A percentile compares a stretch with the other conserved stretches of the same genome.
Conservation (phyloP, 2,329 filamentous ascomycete species). For the Fusarium chaquense region DNA sequence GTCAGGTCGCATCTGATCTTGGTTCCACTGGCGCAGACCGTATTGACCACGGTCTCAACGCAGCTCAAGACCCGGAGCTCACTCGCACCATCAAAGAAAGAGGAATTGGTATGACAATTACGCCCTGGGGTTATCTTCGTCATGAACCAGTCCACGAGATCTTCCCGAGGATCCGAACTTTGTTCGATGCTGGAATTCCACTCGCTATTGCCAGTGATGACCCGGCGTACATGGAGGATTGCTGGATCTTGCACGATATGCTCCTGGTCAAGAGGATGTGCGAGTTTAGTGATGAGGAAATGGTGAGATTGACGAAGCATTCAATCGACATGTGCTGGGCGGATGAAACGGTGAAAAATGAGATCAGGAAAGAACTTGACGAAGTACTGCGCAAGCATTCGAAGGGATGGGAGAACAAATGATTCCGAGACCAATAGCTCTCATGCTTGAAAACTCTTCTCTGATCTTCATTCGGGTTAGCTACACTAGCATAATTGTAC, state of each 20-base stretch:
- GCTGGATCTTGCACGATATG: slow-evolving; percentile 51
- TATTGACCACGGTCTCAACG: slow-evolving; percentile 79
- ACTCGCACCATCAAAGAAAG: slow-evolving; percentile 67
- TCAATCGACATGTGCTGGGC: slow-evolving; percentile 63
- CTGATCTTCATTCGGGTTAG: not conserved
- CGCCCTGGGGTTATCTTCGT: slow-evolving; percentile 60
- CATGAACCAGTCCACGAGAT: slow-evolving; percentile 56
- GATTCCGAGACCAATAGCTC: not conserved
- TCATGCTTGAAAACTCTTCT: not conserved
- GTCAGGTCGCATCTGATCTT: slow-evolving; percentile 61
- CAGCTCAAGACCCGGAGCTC: slow-evolving; percentile 69
- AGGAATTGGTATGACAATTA: slow-evolving; percentile 73
- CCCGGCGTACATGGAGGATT: slow-evolving; percentile 78
- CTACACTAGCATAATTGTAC: slow-evolving; percentile 18
- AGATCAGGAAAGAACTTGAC: not conserved
- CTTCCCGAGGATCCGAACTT: slow-evolving; percentile 60
- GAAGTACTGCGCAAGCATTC: not conserved
- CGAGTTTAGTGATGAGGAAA: slow-evolving; percentile 48
- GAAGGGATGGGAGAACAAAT: not conserved
- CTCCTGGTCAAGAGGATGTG: slow-evolving; percentile 51
- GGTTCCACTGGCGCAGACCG: slow-evolving; percentile 70
- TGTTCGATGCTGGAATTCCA: slow-evolving; percentile 70
- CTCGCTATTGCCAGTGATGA: slow-evolving; percentile 80
- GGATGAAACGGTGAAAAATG: not conserved
- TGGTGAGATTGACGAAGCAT: slow-evolving; percentile 57